phyloP scores from a whole-genome alignment of 148 eudicot genomes.

The Oxyria digyna region DNA sequence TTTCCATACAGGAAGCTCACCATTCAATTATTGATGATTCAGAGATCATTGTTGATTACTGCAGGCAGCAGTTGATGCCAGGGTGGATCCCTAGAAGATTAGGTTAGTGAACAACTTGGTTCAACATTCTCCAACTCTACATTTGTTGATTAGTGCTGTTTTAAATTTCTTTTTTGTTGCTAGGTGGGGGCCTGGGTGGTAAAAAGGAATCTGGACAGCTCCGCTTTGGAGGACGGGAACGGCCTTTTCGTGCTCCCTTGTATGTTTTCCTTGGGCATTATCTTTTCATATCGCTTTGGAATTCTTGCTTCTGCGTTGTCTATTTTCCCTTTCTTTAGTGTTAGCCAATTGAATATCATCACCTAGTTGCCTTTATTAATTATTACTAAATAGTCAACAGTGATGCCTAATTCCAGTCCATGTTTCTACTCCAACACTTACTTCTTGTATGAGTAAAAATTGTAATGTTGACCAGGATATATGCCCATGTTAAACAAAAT shows the following conservation, averaged over 20 bases:
- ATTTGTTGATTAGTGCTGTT: constrained; percentile 2
- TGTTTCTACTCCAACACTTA: background rate
- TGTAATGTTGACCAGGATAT: background rate
- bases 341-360: background rate
- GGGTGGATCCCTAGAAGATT: constrained; percentile 99
- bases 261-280: constrained; percentile 24
- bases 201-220: constrained; percentile 98
- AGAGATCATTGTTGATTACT: constrained; percentile 88
- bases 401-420: background rate
- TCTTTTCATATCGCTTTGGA: background rate
- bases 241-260: constrained; percentile 98
- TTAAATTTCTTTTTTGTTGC: constrained; percentile 9
- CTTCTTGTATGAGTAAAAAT: background rate
- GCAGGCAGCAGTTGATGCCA: constrained; percentile 86
- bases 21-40: constrained; percentile 80
- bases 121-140: background rate
- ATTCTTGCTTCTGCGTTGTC: background rate
- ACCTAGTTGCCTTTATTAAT: background rate
- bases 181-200: constrained; percentile 97
- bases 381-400: too few species aligned
- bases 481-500: background rate
- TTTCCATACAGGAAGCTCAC: constrained; percentile 64
- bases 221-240: constrained; percentile 96
- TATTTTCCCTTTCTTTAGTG: background rate
- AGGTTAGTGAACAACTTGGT: constrained; percentile 34